Percentiles rank a stretch among this genome's conserved stretches.
Evolutionary conservation across 2,329 filamentous ascomycete species (phyloP).

Genomic region (Calonectria honghensis): DNA sequence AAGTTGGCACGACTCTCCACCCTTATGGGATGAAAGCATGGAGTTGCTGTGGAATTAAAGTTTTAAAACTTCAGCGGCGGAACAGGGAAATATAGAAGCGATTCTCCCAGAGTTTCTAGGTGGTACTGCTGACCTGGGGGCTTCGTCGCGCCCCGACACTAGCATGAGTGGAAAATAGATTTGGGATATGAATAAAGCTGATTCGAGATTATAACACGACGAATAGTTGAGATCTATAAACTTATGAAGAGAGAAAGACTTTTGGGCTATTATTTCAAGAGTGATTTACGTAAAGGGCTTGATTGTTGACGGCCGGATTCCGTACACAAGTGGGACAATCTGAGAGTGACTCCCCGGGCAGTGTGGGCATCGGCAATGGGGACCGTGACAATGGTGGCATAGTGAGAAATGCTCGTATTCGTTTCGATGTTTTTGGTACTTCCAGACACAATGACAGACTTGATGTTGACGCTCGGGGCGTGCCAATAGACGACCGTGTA

Average conservation of each 20-base stretch:
- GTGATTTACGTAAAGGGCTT: not conserved
- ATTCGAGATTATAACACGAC: too few relatives aligned
- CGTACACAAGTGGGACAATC: not conserved
- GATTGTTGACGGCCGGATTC: not conserved
- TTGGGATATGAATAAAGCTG: too few relatives aligned
- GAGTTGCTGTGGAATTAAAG: too few relatives aligned
- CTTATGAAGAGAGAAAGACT: not conserved
- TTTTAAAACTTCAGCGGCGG: too few relatives aligned
- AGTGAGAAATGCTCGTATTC: not conserved
- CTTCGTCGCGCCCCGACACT: too few relatives aligned
- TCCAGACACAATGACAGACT: not conserved
- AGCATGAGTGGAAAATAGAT: too few relatives aligned
- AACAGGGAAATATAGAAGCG: too few relatives aligned
- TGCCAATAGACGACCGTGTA: constrained; percentile 14
- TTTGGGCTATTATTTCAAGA: not conserved
- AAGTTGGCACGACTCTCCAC: too few relatives aligned
- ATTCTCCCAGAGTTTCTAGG: too few relatives aligned
- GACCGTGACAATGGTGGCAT: not conserved
- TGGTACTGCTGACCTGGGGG: too few relatives aligned
- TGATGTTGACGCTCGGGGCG: not conserved
- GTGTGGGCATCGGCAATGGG: not conserved
- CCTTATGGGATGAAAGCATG: too few relatives aligned
- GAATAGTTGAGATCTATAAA: not conserved
- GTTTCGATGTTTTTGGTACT: not conserved
- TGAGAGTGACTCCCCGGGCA: not conserved